These are phyloP conservation scores for Aspergillus sp. DNA, from an alignment of 2,329 filamentous ascomycete genomes.

Conservation along the genomic window DNA sequence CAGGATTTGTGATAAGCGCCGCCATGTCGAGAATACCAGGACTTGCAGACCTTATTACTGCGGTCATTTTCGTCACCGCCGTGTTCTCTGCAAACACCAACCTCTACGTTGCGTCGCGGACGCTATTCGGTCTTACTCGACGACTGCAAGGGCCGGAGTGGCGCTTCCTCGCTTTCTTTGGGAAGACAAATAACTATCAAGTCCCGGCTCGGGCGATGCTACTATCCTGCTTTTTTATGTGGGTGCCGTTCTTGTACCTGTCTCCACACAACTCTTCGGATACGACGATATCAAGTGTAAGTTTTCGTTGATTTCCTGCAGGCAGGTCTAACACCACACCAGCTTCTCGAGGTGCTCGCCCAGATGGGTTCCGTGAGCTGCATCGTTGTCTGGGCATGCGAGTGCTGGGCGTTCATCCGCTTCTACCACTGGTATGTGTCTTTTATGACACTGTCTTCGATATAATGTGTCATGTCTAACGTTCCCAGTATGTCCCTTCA, in stretches of 20 bases:
- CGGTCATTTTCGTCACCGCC: slow-evolving; percentile 29
- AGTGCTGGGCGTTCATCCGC: slow-evolving; percentile 43
- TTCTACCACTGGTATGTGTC: slow-evolving; percentile 37
- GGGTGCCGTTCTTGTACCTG: slow-evolving; percentile 45
- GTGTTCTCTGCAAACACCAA: slow-evolving; percentile 34
- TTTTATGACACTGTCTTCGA: background rate
- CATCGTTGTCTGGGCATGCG: slow-evolving; percentile 42
- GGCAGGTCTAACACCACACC: background rate
- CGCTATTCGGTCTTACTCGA: slow-evolving; percentile 31
- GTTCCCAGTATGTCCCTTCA: slow-evolving; percentile 4
- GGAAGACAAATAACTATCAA: slow-evolving; percentile 23
- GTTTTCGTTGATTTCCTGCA: background rate
- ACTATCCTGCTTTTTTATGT: slow-evolving; percentile 42
- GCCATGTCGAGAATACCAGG: slow-evolving; percentile 19
- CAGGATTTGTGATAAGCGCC: slow-evolving; percentile 28
- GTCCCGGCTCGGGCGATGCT: slow-evolving; percentile 42
- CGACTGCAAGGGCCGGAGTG: slow-evolving; percentile 15
- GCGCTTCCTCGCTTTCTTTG: slow-evolving; percentile 23
- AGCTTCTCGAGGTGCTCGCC: slow-evolving; percentile 43
- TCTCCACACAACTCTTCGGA: slow-evolving; percentile 11
- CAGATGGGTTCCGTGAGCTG: slow-evolving; percentile 38
- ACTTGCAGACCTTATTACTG: slow-evolving; percentile 26
- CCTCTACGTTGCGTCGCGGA: slow-evolving; percentile 36
- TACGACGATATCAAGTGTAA: slow-evolving; percentile 17
- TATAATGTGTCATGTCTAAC: background rate